A percentile compares a stretch with the other conserved stretches of the same genome.
Conservation (phyloP, 331 rosid genomes). For the Cydonia oblonga region DNA sequence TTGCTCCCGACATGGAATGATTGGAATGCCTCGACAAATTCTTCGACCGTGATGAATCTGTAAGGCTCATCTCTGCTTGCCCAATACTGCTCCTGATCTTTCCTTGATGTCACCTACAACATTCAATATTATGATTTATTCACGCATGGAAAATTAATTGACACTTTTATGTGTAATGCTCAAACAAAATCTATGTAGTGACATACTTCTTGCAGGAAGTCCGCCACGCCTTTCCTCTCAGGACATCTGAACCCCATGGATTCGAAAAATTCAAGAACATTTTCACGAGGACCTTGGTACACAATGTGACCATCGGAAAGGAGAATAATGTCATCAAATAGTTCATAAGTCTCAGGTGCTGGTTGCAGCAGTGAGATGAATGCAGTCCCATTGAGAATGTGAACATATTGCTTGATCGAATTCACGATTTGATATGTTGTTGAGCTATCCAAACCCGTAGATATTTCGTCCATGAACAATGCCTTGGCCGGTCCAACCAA, state of each 20-base stretch:
- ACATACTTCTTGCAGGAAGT: constrained; percentile 63
- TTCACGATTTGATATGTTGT: constrained; percentile 65
- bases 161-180: background rate
- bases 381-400: constrained; percentile 47
- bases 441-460: constrained; percentile 70
- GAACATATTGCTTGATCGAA: constrained; percentile 42
- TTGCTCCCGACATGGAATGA: constrained; percentile 41
- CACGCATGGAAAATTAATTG: background rate
- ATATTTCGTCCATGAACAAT: constrained; percentile 64
- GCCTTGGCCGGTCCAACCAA: constrained; percentile 56
- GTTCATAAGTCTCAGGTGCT: constrained; percentile 63
- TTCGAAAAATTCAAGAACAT: constrained; percentile 43
- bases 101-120: constrained; percentile 55
- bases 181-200: background rate
- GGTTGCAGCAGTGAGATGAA: constrained; percentile 63
- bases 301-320: constrained; percentile 58
- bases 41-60: constrained; percentile 35
- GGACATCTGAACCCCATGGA: constrained; percentile 54
- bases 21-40: constrained; percentile 36
- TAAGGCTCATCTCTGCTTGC: constrained; percentile 36
- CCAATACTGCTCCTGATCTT: constrained; percentile 69
- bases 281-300: constrained; percentile 55
- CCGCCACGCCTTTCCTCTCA: constrained; percentile 56
- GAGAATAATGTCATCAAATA: constrained; percentile 55
- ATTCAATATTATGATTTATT: background rate